These are phyloP conservation scores for Neocucurbitaria cava DNA, from an alignment of 2,329 filamentous ascomycete genomes.

Conservation along the genomic window DNA sequence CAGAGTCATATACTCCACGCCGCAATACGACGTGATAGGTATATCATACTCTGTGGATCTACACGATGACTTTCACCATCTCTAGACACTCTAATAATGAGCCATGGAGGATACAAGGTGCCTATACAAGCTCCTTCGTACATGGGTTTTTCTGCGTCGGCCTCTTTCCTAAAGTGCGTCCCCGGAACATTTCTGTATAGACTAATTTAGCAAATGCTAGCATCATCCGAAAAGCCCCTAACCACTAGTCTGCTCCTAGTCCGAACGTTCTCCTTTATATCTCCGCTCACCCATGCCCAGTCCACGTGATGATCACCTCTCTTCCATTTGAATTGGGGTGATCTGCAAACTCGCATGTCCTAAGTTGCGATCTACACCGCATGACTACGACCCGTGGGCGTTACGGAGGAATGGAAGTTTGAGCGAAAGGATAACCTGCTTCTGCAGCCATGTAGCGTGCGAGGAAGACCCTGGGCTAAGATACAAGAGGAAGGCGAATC, in stretches of 20 bases:
- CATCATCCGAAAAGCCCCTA: neutral
- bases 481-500: neutral
- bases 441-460: slow-evolving; percentile 10
- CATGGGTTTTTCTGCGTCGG: too few species aligned
- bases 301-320: neutral
- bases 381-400: slow-evolving; percentile 12
- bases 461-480: slow-evolving; percentile 18
- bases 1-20: too few species aligned
- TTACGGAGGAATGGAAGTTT: slow-evolving; percentile 12
- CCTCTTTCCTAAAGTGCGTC: neutral
- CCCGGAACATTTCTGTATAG: neutral
- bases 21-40: too few species aligned
- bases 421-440: slow-evolving; percentile 15
- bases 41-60: too few species aligned
- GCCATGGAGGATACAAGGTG: too few species aligned
- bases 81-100: too few species aligned
- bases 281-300: neutral
- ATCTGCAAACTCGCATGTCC: slow-evolving; percentile 14
- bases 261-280: neutral
- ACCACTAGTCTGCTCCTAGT: neutral
- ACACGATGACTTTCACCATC: too few species aligned
- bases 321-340: neutral
- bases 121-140: too few species aligned
- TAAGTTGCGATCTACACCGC: slow-evolving; percentile 17
- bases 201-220: neutral